Percentiles rank a stretch among this genome's conserved stretches.
phyloP scores from a whole-genome alignment of 2,329 filamentous ascomycete genomes.

The Rhinocladiella similis region DNA sequence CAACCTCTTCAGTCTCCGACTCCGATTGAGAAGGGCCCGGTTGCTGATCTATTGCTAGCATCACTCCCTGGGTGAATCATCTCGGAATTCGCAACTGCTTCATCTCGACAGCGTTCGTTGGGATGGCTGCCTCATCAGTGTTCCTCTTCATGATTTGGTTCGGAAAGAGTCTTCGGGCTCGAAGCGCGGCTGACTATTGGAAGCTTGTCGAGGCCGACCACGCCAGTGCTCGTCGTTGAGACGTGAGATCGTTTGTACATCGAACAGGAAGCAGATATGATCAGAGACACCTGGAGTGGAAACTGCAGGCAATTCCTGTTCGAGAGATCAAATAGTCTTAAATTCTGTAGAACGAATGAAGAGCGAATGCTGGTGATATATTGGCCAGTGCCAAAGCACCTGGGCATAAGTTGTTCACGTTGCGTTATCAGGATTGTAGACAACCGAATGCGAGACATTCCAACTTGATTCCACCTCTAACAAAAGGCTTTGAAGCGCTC shows the following conservation, averaged over 20 bases:
- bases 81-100: constrained; percentile 43
- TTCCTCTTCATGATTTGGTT: constrained; percentile 42
- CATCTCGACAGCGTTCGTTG: constrained; percentile 42
- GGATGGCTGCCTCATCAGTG: constrained; percentile 37
- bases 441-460: no score
- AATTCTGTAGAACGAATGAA: neutral
- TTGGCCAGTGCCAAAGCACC: no score
- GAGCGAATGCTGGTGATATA: no score
- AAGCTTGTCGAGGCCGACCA: constrained; percentile 29
- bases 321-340: constrained; percentile 29
- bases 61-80: constrained; percentile 46
- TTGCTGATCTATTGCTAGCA: constrained; percentile 32
- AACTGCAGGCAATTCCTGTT: no score
- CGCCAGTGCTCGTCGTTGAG: no score
- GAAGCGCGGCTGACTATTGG: constrained; percentile 39
- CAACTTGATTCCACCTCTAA: no score
- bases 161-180: constrained; percentile 38
- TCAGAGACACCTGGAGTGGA: no score
- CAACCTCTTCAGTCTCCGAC: neutral
- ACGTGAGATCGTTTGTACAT: no score
- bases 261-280: no score
- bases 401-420: no score
- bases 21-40: neutral
- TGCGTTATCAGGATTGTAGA: no score
- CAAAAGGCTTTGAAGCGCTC: no score